These are phyloP conservation scores for Periconia sp. DNA, from an alignment of 2,329 filamentous ascomycete genomes.

Conservation along the genomic window DNA sequence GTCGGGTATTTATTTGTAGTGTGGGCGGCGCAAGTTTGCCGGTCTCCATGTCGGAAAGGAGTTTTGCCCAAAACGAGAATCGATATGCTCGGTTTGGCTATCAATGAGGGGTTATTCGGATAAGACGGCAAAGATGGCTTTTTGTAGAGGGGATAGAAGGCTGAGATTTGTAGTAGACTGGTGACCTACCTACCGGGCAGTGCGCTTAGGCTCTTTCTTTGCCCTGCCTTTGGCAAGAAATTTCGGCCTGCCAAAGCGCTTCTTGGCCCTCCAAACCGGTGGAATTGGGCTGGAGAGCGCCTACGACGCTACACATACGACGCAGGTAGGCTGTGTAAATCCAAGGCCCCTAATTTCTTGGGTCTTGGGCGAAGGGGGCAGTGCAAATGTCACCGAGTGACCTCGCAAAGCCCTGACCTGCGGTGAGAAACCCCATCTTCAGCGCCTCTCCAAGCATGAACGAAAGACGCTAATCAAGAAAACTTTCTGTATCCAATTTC, in stretches of 20 bases:
- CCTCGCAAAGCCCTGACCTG: background rate
- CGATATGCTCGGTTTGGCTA: background rate
- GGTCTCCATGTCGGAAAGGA: constrained; percentile 16
- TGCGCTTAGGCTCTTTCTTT: background rate
- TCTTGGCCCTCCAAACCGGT: background rate
- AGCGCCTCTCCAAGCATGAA: too few relatives aligned
- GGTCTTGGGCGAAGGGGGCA: background rate
- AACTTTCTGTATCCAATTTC: too few relatives aligned
- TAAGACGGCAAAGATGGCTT: background rate
- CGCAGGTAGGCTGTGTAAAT: background rate
- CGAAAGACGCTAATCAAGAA: too few relatives aligned
- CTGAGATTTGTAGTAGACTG: background rate
- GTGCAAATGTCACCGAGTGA: background rate
- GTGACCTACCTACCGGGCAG: too few relatives aligned
- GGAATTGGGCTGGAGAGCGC: background rate
- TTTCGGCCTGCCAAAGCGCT: background rate
- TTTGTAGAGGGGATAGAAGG: background rate
- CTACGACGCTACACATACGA: background rate
- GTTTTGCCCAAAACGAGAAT: background rate
- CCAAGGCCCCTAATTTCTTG: background rate
- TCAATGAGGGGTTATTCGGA: background rate
- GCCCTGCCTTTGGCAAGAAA: background rate
- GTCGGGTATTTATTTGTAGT: constrained; percentile 28
- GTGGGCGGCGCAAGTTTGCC: constrained; percentile 29
- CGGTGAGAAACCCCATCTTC: background rate